Evolutionary conservation across 257 asterid genomes (phyloP), one percentile per base, ranked within the genome.

Genomic region (Paraleonurus japonicus): DNA sequence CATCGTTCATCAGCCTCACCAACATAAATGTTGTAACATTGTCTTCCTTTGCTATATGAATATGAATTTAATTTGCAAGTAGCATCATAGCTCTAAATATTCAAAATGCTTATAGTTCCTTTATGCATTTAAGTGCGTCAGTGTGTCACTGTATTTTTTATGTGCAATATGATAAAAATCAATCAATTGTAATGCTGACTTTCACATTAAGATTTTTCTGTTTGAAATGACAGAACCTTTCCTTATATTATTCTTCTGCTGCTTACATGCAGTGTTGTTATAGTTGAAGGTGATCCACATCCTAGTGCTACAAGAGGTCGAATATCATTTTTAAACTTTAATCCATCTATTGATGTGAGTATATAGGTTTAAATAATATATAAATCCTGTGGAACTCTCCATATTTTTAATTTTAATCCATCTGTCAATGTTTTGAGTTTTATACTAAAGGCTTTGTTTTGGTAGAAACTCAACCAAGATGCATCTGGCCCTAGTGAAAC

Each of bases 281-380:
- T 92, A 71, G 78, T 76, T 79, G 98, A 92, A 85, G 95, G 97
- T 24, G 92, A 95, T 81, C 96, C 99, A 30, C 90, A 76, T 55
- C 97, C 99, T 16, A 96, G 84, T 76, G 86, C 87, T 19, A 60
- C 77, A 67, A 85, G 85, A 80, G 98, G 98, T 17, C 92, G 99
- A 65, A 89, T 92, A 93, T 95, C 99, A 35, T 95, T 92, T 83
- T 83, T 79, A 84, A 86, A 84, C 79, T 95, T 95, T 71, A 92
- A 92, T 81, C 98, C 99, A 73, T 79, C 94, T 71, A 77, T 95
- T 80, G 98, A 92, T 85, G 99, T 95, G 87, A 95, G 99, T 88
- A 78, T 39, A 66, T 22, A n/a, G 71, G 62, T 61, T 60, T 73
- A 66, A 70, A 24, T 58, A 75, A 70, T 75, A 64, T 77, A 63